Percentiles rank a stretch among this genome's conserved stretches.
phyloP scores from a whole-genome alignment of 2,329 filamentous ascomycete species.

The Meredithiella fracta region DNA sequence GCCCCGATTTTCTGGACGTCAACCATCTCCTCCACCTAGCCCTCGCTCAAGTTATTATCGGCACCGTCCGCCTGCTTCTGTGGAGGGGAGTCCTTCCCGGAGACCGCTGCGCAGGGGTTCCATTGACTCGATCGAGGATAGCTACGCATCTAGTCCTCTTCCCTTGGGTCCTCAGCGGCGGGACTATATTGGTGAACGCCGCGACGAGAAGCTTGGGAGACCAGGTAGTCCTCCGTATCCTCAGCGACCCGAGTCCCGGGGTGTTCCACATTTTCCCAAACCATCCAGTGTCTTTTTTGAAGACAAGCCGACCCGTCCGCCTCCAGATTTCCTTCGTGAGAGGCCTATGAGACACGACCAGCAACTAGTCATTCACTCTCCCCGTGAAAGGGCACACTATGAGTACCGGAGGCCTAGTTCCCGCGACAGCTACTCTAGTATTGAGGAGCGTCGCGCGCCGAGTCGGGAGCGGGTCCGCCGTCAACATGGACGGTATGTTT shows the following conservation, averaged over 20 bases:
- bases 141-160: neutral
- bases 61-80: neutral
- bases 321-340: neutral
- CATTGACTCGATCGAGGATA: slow-evolving; percentile 10
- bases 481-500: neutral
- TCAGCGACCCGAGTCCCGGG: slow-evolving; percentile 1
- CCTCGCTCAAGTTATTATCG: neutral
- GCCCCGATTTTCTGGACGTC: neutral
- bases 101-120: neutral
- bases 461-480: slow-evolving; percentile 26
- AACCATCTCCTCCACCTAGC: neutral
- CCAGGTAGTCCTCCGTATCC: slow-evolving; percentile 1
- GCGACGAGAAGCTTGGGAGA: slow-evolving; percentile 1
- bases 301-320: slow-evolving; percentile 5
- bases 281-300: slow-evolving; percentile 12
- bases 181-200: slow-evolving; percentile 8
- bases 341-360: neutral
- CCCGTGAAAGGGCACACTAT: slow-evolving; percentile 3
- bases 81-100: neutral
- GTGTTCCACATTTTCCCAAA: neutral
- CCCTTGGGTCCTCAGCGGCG: neutral
- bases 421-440: neutral
- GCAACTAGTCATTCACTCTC: slow-evolving; percentile 7
- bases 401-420: neutral
- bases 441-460: slow-evolving; percentile 23